Base-by-base conservation (phyloP, 2,329 filamentous ascomycete genomes). In the Tolypocladium capitatum region DNA sequence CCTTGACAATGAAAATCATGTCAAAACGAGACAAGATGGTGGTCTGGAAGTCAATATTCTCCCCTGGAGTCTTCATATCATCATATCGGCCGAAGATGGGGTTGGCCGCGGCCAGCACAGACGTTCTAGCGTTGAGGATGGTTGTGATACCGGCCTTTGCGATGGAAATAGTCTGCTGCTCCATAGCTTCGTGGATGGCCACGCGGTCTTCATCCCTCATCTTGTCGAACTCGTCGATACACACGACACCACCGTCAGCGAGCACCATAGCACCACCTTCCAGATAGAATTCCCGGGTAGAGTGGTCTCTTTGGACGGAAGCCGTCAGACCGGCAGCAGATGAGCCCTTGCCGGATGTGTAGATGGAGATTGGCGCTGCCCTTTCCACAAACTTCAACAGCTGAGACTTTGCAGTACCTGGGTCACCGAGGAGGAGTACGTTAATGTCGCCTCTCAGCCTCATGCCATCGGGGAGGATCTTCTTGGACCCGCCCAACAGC, bases 201-300 rank as follows among this genome's bases (percentile, higher is more conserved):
- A 97, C 92, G 57, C 92, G 80, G 59, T 98, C 92, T 65, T 98
- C 92, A 62, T 98, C 92, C 52, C 92, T 79, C 92, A 98, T 98
- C 74, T 98, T 98, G 71, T 98, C 92, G 62, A 98, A 98, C 68
- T 98, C 92, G 62, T 98, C 92, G 57, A 98, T 98, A 66, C 92
- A 97, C 10, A 97, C 92, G 1, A 97, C 91, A 58, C 92, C 92
- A 2, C 90, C 90, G 56, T 98, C 92, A 4, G 92, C 92, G 18
- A 98, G 79, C 4, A 98, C 92, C 92, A 98, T 97, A 31, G 92
- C 92, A 67, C 92, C 92, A 43, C 92, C 92, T 72, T 98, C 92
- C 1, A 98, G 80, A 60, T 97, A 98, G 66, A 98, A 98, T 63
- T 98, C 92, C 46, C 92, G 80, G 0, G 91, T 96, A 14, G 83